Evolutionary conservation across 306 rosid genomes (phyloP), one percentile per base, ranked within the genome.

Genomic region (Medicago arabica): DNA sequence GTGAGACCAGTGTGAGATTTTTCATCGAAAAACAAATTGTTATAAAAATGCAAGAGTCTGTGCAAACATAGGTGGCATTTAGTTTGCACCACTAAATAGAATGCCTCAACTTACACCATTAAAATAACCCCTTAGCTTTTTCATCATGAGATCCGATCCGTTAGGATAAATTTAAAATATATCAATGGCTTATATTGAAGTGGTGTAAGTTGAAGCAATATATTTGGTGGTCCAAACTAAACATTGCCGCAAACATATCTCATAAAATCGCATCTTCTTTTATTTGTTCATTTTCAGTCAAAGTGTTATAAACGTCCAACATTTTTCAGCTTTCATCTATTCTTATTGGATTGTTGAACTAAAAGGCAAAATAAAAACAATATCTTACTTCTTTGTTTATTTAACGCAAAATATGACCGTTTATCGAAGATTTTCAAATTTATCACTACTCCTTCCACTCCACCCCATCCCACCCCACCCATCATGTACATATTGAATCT

Each of bases 321-420:
- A 14, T 68, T 67, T 71, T 61, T 50, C 19, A 46, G 46, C 38
- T 57, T 67, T 66, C 55, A 38, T 38, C 8, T 57, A 64, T 57
- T 55, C 73, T 21, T 21, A 19, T 4, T 13, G 31, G 47, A 43
- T 36, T 39, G 28, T 73, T 66, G 68, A 79, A 72, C 62, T 72
- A 71, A 77, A 69, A 51, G 16, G 25, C 49, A 23, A 43, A 43
- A 51, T 46, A 36, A 64, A 54, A 41, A 23, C 17, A 44, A 54
- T n/a, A 12, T 55, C 41, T 73, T 18, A 51, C 58, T 61, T 25
- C 31, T 25, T 25, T 28, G 19, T 39, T 16, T 14, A 36, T 54
- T 6, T 66, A 59, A 44, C 38, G 17, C 61, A 59, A 40, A 70
- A 51, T 17, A 59, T 66, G 46, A 39, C 18, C 3, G n/a, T 38